phyloP scores from a whole-genome alignment of 192 early-diverging fungal species.

The Borealophlyctis nickersoniae region DNA sequence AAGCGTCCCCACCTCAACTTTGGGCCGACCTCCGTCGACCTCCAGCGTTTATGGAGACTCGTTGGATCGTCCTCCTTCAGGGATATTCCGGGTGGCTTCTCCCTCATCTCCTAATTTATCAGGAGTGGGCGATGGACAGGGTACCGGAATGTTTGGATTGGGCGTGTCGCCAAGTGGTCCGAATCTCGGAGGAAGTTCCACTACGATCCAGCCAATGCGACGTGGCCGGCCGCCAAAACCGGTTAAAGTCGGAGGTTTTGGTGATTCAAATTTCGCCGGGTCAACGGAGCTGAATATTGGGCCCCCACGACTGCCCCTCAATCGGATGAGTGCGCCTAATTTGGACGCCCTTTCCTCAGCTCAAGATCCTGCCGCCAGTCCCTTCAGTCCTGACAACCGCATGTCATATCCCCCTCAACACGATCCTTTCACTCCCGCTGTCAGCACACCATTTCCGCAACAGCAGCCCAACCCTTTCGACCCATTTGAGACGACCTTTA shows the following conservation, averaged over 20 bases:
- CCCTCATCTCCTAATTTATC: constrained; percentile 8
- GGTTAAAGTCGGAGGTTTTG: constrained; percentile 6
- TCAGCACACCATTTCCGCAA: no score
- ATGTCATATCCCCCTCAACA: background rate
- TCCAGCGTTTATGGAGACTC: background rate
- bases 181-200: background rate
- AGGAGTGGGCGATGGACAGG: background rate
- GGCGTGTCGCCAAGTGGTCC: background rate
- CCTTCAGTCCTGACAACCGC: constrained; percentile 10
- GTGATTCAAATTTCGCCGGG: background rate
- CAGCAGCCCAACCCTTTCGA: no score
- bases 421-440: constrained; percentile 1
- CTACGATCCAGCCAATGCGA: constrained; percentile 77
- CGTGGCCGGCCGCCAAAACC: constrained; percentile 74
- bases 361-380: constrained; percentile 10
- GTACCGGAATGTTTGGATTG: background rate
- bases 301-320: constrained; percentile 2
- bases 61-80: constrained; percentile 18
- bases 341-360: background rate
- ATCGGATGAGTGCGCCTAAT: background rate
- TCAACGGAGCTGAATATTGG: background rate
- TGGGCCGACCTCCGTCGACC: background rate
- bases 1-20: background rate
- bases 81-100: constrained; percentile 30
- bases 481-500: no score